Base-by-base conservation (phyloP, 129 eudicot genomes). In the Artemisia tridentata region DNA sequence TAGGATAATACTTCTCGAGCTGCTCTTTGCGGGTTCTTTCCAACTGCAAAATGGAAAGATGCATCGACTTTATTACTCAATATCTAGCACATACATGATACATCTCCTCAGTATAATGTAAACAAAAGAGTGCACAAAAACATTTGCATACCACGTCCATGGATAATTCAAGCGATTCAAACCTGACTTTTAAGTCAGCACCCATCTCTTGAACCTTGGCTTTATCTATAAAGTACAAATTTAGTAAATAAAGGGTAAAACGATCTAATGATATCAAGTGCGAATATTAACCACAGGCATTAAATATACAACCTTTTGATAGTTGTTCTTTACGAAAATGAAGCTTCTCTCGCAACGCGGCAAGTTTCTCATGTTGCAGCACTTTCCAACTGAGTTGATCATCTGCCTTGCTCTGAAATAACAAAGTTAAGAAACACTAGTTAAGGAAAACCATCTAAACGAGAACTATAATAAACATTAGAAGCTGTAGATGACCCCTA, bases 321-420 rank as follows among this genome's bases (percentile, higher is more conserved):
- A 85, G 80, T 64, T 86, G 86, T 73, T 83, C 98, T 89, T 81
- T 87, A 43, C 82, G 85, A 34, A 71, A 82, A 76, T 62, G 92
- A 49, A 89, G 98, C 82, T 87, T 92, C 82, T 92, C 96, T 75
- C 91, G 85, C 80, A 82, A 75, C 64, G 79, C 73, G 65, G 88
- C 85, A 68, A 95, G 86, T 77, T 90, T 95, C 79, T 95, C 99
- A 67, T 90, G 86, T 65, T 82, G 96, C 72, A 80, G 88, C 58
- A 90, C 82, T 69, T 83, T 85, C 97, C 97, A 95, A 69, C 90
- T 84, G 55, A 75, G 82, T 74, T 95, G 99, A 84, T 95, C 99
- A 83, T 95, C 99, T 21, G 97, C 97, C 84, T 95, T 95, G 50
- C 96, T 84, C 99, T 95, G 70, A 57, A 51, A 78, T 21, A 60